Base-by-base conservation (phyloP, 495 filamentous ascomycete species). In the Chaetomium cochliodes region DNA sequence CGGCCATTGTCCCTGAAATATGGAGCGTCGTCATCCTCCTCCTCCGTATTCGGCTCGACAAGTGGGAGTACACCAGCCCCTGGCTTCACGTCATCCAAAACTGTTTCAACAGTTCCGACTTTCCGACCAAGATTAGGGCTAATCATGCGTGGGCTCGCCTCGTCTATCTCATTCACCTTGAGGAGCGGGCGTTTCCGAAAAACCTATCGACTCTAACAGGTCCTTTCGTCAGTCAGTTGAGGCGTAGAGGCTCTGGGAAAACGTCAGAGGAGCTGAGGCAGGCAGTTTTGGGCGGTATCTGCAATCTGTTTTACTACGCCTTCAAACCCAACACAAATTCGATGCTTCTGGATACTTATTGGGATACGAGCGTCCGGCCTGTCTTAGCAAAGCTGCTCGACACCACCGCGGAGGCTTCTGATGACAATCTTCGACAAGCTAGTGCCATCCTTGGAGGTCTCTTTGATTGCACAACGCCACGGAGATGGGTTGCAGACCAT, bases 11-110 rank as follows among this genome's bases (percentile, higher is more conserved):
- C n/a, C 92, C 94, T 7, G 87, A 91, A 60, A 90, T 97, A 37
- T 98, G 93, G 93, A 90, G 87, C 55, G 82, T 90, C 23, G 80
- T 94, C 5, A 81, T 93, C 11, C 81, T 97, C 4, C 84, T 97
- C 23, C 80, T 96, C 37, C 85, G 89, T 52, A 82, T 80, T 44
- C 83, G 84, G 25, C 70, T 92, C 18, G 85, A 91, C 37, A 79
- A 84, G 63, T 97, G 91, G 92, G 82, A 87, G 58, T 85, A 85
- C 70, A 85, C 90, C 63, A 83, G 79, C 22, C 80, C 81, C 6
- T 98, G 90, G 89, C 77, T 96, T 2, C 75, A 81, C 8, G 81
- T 96, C 18, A 86, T 97, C 46, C 87, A 96, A 67, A 80, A 78
- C 57, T 96, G 92, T 70, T 92, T 97, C 79, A 96, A 96, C 67